Evolutionary conservation across 768 basidiomycete genomes (phyloP).

Genomic region (Russula emetica): DNA sequence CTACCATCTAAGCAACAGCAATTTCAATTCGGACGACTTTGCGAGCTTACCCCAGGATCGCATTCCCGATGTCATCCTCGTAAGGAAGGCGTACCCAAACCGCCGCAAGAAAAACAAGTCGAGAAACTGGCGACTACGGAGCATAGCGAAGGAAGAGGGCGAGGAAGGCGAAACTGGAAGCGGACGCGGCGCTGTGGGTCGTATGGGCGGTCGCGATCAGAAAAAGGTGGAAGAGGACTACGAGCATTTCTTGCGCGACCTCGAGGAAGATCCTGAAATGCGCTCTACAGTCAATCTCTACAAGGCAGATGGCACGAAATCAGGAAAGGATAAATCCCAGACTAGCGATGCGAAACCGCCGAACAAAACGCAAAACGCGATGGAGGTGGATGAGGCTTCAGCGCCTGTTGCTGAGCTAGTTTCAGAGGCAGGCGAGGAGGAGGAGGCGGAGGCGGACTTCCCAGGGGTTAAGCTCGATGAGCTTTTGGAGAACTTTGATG

Average conservation of each 20-base stretch:
- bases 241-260: conserved; percentile 88
- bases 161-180: conserved; percentile 78
- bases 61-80: conserved; percentile 87
- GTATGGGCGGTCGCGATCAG: conserved; percentile 84
- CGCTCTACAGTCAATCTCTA: conserved; percentile 84
- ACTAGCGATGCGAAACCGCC: conserved; percentile 38
- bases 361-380: conserved; percentile 50
- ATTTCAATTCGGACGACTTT: conserved; percentile 91
- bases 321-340: conserved; percentile 46
- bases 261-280: conserved; percentile 94
- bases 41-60: conserved; percentile 58
- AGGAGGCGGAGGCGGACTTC: conserved; percentile 74
- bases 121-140: conserved; percentile 82
- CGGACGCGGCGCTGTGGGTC: conserved; percentile 81
- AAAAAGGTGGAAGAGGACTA: conserved; percentile 96
- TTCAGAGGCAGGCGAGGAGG: conserved; percentile 36
- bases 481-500: conserved; percentile 86
- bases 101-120: conserved; percentile 84
- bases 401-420: conserved; percentile 34
- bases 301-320: conserved; percentile 43
- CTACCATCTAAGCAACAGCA: conserved; percentile 81
- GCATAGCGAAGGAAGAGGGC: conserved; percentile 88
- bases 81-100: conserved; percentile 94
- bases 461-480: conserved; percentile 83
- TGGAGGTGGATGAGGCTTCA: conserved; percentile 60